Base-by-base conservation (phyloP, 805 yeast genomes). In the Hanseniaspora meyeri region DNA sequence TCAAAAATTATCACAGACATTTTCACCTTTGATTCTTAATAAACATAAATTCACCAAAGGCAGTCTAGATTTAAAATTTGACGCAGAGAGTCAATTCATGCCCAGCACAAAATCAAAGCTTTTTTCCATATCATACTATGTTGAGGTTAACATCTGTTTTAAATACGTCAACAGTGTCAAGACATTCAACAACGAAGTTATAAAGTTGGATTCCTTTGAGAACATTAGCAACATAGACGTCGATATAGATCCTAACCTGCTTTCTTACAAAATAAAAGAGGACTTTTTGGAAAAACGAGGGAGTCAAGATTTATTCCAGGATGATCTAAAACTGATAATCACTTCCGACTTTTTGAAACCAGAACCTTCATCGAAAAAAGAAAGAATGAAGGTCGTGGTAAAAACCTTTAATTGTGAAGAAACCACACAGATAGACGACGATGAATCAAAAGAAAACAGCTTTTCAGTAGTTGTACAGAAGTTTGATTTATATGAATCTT, bases 11-110 rank as follows among this genome's bases (percentile, higher is more conserved):
- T 51, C 54, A 12, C 54, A 51, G 43, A 32, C 48, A 2, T 51
- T 51, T 17, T 19, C 54, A 32, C 54, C 54, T 7, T 42, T 51
- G 14, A 46, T 51, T 14, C 14, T 51, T 9, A 51, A 51, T 24
- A 51, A 51, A 51, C 32, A 51, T n/a, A 32, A 32, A 36, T 51
- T 51, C 43, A 51, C 48, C 3, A 51, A 51, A 34, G 54, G 36
- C 24, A 27, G 19, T 8, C 7, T 51, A 19, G n/a, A 19, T 8
- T 17, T 51, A 8, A 51, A 34, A 14, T 31, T 40, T n/a, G 54
- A 51, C n/a, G 42, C 40, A 5, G 47, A 42, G 2, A n/a, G n/a
- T 32, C 37, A 51, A 27, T 42, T 32, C 17, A 40, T 51, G 47
- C 54, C 54, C 8, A 42, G 48, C 12, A 31, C 20, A 16, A 16